Conservation (phyloP, 2,329 filamentous ascomycete genomes). For the Talaromyces atroroseus region DNA sequence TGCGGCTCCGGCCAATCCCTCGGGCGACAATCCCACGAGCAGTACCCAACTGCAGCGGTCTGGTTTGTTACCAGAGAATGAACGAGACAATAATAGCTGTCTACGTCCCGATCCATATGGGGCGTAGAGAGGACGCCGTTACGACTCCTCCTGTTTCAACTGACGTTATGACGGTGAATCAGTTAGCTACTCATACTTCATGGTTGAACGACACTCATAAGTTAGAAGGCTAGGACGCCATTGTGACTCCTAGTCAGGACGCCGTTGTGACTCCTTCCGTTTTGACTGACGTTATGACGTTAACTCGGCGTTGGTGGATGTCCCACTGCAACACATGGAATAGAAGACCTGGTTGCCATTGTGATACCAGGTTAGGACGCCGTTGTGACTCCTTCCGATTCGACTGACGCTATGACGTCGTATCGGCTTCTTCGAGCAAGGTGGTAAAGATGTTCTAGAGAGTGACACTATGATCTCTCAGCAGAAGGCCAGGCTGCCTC, state of each 20-base stretch:
- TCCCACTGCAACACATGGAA: too few relatives aligned
- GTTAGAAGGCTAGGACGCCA: background rate
- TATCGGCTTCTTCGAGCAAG: too few relatives aligned
- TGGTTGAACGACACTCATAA: background rate
- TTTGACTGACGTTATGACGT: background rate
- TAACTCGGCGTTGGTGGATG: background rate
- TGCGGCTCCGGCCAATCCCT: background rate
- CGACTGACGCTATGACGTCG: too few relatives aligned
- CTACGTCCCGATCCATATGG: background rate
- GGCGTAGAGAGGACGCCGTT: background rate
- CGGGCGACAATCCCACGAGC: too few relatives aligned
- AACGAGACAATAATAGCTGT: too few relatives aligned
- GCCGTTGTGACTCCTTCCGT: background rate
- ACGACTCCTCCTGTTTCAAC: background rate
- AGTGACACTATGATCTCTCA: too few relatives aligned
- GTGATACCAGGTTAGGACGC: background rate
- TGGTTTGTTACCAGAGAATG: background rate
- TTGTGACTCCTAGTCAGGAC: background rate
- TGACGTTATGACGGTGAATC: background rate
- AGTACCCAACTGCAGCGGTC: too few relatives aligned
- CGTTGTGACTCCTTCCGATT: too few relatives aligned
- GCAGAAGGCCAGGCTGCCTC: too few relatives aligned
- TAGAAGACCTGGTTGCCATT: background rate
- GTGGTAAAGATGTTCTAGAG: too few relatives aligned
- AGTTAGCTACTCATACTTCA: background rate